phyloP scores from a whole-genome alignment of 139 green algal species.

The Tetratostichococcus sp. region DNA sequence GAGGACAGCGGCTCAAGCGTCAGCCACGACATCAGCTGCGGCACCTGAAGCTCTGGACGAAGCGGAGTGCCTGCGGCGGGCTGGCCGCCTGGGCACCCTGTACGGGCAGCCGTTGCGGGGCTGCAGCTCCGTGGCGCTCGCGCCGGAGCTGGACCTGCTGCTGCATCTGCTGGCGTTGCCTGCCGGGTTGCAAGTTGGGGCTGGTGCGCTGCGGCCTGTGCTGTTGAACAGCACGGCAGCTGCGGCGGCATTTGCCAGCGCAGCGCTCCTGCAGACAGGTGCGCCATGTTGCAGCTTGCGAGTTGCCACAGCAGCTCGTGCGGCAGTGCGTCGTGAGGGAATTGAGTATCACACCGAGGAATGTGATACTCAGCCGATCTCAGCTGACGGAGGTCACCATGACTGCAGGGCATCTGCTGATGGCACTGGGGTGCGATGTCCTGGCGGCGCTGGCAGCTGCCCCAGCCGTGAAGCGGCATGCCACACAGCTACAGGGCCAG shows the following conservation, averaged over 20 bases:
- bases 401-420: conserved; percentile 9
- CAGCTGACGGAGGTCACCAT: too few species aligned
- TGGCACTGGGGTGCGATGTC: neutral
- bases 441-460: neutral
- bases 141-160: conserved; percentile 41
- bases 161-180: conserved; percentile 37
- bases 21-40: conserved; percentile 7
- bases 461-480: conserved; percentile 4
- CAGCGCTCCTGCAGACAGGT: conserved; percentile 1
- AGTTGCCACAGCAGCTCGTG: too few species aligned
- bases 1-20: too few species aligned
- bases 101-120: neutral
- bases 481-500: neutral
- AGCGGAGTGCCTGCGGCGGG: too few species aligned
- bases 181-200: neutral
- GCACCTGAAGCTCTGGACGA: neutral
- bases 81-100: neutral
- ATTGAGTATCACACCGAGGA: too few species aligned
- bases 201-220: conserved; percentile 7
- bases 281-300: too few species aligned
- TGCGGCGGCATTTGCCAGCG: conserved; percentile 2
- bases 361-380: too few species aligned
- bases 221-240: neutral
- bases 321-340: too few species aligned
- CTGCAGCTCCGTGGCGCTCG: neutral